These are phyloP conservation scores for Neurospora terricola DNA, from an alignment of 495 filamentous ascomycete species.

Conservation along the genomic window DNA sequence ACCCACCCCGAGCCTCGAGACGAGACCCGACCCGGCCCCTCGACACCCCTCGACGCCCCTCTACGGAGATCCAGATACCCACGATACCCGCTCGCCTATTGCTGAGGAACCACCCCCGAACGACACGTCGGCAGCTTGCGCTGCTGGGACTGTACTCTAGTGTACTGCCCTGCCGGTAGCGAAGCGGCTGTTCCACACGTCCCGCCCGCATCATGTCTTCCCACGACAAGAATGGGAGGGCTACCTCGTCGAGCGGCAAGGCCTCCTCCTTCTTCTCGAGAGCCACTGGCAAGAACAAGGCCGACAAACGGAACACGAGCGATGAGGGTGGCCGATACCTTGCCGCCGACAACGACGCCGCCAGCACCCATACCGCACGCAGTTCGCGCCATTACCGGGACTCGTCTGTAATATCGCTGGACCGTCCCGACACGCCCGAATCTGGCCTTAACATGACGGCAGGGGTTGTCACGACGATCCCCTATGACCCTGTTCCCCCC, in stretches of 20 bases:
- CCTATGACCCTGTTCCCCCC: conserved; percentile 65
- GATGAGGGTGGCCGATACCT: conserved; percentile 38
- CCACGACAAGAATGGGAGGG: conserved; percentile 60
- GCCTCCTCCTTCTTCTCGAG: conserved; percentile 66
- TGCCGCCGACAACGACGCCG: conserved; percentile 39
- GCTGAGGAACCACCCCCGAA: conserved; percentile 6
- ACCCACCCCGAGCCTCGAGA: background rate
- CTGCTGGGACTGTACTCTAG: background rate
- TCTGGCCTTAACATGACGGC: conserved; percentile 56
- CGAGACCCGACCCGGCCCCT: background rate
- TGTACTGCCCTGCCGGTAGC: conserved; percentile 4
- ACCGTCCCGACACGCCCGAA: conserved; percentile 46
- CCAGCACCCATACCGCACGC: conserved; percentile 53
- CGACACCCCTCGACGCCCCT: conserved; percentile 3
- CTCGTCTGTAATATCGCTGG: conserved; percentile 65
- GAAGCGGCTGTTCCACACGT: conserved; percentile 22
- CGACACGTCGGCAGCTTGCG: conserved; percentile 9
- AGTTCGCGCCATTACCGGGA: conserved; percentile 73
- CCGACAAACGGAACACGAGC: conserved; percentile 51
- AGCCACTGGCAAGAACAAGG: conserved; percentile 52
- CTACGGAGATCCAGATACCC: background rate
- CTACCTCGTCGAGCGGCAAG: conserved; percentile 67
- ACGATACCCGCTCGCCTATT: conserved; percentile 1
- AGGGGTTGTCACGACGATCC: conserved; percentile 83
- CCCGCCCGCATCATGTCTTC: conserved; percentile 42